phyloP scores from a whole-genome alignment of 768 basidiomycete genomes.

The Pisolithus sp. region DNA sequence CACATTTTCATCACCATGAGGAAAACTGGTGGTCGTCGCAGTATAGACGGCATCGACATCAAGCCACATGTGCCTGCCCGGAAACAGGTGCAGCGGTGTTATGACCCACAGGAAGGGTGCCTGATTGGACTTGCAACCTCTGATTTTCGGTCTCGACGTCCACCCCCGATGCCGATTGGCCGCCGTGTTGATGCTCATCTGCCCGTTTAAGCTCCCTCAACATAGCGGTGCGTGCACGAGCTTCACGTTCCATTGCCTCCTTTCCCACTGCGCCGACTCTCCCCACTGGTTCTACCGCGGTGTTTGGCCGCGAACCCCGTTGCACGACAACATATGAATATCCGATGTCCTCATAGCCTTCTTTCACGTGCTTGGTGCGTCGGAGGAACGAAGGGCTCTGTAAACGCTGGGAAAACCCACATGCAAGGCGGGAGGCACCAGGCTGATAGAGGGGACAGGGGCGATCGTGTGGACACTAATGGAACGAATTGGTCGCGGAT shows the following conservation, averaged over 20 bases:
- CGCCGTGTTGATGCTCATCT: conserved; percentile 11
- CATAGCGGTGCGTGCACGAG: conserved; percentile 9
- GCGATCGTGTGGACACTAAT: conserved; percentile 86
- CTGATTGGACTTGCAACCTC: conserved; percentile 6
- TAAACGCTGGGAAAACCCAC: conserved; percentile 82
- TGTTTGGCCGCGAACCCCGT: conserved; percentile 62
- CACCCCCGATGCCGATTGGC: conserved; percentile 23
- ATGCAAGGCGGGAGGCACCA: conserved; percentile 50
- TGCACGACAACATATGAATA: conserved; percentile 90
- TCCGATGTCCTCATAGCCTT: conserved; percentile 79
- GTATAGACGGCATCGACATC: conserved; percentile 13
- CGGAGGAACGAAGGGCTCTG: conserved; percentile 84
- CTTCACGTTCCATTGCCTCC: conserved; percentile 24
- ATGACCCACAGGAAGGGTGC: neutral
- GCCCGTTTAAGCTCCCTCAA: conserved; percentile 21
- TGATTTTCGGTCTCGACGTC: conserved; percentile 20
- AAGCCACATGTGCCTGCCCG: conserved; percentile 4
- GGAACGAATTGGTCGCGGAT: conserved; percentile 1
- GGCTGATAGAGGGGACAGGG: conserved; percentile 69
- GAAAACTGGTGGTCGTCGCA: conserved; percentile 15
- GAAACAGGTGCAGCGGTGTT: neutral
- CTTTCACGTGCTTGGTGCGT: conserved; percentile 77
- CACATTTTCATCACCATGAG: conserved; percentile 20
- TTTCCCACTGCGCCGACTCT: conserved; percentile 26
- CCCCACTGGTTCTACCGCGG: conserved; percentile 11